Evolutionary conservation across 2,329 filamentous ascomycete genomes (phyloP).

Genomic region (Colletotrichum salicis): DNA sequence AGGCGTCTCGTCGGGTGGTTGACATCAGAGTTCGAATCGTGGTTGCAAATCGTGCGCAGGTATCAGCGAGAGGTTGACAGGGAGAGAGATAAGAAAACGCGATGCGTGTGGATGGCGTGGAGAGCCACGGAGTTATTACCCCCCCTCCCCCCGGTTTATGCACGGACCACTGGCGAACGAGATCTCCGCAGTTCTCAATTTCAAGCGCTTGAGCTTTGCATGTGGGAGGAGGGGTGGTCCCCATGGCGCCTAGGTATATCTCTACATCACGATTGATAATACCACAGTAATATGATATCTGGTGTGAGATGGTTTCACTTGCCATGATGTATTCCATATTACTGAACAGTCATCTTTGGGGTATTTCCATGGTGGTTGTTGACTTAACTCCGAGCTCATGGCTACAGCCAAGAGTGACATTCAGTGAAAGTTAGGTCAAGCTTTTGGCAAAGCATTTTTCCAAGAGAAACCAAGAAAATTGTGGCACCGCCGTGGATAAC

Average conservation of each 20-base stretch:
- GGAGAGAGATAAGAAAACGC: slow-evolving; percentile 33
- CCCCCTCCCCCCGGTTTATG: not conserved
- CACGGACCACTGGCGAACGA: slow-evolving; percentile 20
- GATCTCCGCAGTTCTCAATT: slow-evolving; percentile 15
- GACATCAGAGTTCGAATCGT: slow-evolving; percentile 13
- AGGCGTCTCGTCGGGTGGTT: not conserved
- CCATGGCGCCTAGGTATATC: not conserved
- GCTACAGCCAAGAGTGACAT: not conserved
- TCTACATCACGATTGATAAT: not conserved
- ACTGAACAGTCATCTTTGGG: not conserved
- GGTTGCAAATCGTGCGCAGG: slow-evolving; percentile 21
- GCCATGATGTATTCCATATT: not conserved
- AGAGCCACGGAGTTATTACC: not conserved
- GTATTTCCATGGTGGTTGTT: too few relatives aligned
- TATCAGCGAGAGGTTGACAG: slow-evolving; percentile 22
- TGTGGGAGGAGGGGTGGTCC: not conserved
- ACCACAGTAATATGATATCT: not conserved
- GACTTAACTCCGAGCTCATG: not conserved
- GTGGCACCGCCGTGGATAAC: slow-evolving; percentile 2
- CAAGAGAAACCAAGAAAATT: slow-evolving; percentile 11
- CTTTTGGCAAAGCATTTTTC: slow-evolving; percentile 31
- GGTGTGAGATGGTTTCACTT: not conserved
- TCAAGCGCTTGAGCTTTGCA: not conserved
- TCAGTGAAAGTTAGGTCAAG: slow-evolving; percentile 20
- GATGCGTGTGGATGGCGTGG: slow-evolving; percentile 33